Evolutionary conservation across 2,329 filamentous ascomycete genomes (phyloP), one percentile per base, ranked within the genome.

Genomic region (Pestalotiopsis sp.): DNA sequence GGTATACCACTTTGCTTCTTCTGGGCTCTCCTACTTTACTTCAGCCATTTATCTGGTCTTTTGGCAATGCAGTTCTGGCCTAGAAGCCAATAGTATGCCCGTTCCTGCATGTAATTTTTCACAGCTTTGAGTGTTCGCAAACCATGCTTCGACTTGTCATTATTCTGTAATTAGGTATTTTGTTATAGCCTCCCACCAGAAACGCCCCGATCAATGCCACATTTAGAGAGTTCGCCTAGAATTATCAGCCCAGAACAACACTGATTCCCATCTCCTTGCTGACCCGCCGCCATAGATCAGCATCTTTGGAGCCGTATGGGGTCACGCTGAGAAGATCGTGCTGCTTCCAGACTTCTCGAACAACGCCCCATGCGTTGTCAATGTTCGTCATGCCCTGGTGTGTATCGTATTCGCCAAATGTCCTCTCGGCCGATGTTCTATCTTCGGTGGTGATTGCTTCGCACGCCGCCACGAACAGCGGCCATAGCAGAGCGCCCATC

Each of bases 311-410:
- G 7, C 71, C 71, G 66, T 68, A 70, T 65, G 69, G 25, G 74
- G 75, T 68, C 58, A 75, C 69, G 70, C 75, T 70, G 11, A 72
- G 68, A 11, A 71, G 68, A 68, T 90, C 87, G 0, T 83, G 83
- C 67, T 87, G 80, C 67, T 82, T 82, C 79, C 89, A 91, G 11
- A 91, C 85, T 75, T 90, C 89, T 72, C 86, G 82, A 3, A 90
- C 85, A 45, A 91, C 86, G 13, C 83, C 83, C 87, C 88, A 90
- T 3, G 88, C 86, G 70, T 87, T 82, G 70, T 84, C 84, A 68
- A 91, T 91, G 73, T 91, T 92, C 20, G 84, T 85, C 89, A 91
- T 91, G 23, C 89, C 89, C 75, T 91, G 90, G 20, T 88, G 80
- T 66, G 80, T 82, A 68, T 87, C 85, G 9, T 90, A 82, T 4